These are phyloP conservation scores for Triticum monococcum DNA, from an alignment of 176 grass and related monocot genomes.

Conservation along the genomic window DNA sequence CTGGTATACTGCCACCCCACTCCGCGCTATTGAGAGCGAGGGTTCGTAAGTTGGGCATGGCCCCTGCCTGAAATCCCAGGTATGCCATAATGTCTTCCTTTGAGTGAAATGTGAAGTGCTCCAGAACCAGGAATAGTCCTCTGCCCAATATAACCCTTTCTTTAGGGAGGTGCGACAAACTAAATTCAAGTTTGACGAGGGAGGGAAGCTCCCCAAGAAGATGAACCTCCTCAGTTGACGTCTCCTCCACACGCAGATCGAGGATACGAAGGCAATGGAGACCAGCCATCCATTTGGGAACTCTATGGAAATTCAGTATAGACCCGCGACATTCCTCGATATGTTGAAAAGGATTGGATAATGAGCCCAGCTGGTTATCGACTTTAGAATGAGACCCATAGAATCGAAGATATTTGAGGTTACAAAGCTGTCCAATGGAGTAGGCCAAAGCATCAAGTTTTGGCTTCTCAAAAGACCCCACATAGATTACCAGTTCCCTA, in stretches of 20 bases:
- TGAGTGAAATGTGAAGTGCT: background rate
- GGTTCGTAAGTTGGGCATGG: background rate
- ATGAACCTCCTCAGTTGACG: background rate
- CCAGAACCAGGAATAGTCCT: background rate
- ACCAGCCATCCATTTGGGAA: background rate
- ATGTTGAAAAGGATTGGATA: background rate
- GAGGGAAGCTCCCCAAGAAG: background rate
- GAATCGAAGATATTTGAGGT: fast-evolving
- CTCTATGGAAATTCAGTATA: fast-evolving
- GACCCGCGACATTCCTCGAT: background rate
- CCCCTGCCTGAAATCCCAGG: background rate
- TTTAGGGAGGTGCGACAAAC: fast-evolving
- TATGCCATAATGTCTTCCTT: fast-evolving
- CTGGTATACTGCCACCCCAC: background rate
- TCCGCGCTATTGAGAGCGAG: background rate
- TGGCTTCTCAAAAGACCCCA: background rate
- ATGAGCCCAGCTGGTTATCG: background rate
- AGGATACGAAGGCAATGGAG: background rate
- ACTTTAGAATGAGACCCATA: fast-evolving
- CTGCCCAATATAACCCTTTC: background rate
- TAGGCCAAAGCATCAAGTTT: background rate
- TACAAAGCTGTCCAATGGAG: background rate
- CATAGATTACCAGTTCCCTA: fast-evolving
- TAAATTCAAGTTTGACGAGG: background rate
- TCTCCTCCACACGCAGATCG: background rate